These are phyloP conservation scores for Schrenkiella parvula DNA, from an alignment of 345 rosid species.

Conservation along the genomic window DNA sequence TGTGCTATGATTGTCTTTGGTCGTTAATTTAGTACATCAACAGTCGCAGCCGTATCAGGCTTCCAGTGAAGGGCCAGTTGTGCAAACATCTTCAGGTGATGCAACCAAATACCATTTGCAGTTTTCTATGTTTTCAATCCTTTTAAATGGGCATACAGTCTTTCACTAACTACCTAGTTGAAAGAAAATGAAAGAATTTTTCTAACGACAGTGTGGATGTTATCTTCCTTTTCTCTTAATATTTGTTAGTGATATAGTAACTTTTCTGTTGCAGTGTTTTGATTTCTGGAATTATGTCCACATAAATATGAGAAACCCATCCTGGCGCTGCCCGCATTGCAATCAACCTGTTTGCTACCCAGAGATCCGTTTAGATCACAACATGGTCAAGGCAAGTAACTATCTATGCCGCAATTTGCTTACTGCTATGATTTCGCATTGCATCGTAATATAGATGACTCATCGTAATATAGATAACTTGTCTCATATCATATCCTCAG, in stretches of 20 bases:
- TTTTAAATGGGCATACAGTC: background rate
- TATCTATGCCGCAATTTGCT: background rate
- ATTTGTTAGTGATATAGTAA: constrained; percentile 3
- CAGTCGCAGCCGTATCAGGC: constrained; percentile 68
- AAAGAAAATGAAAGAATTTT: background rate
- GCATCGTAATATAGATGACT: background rate
- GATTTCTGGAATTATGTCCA: constrained; percentile 68
- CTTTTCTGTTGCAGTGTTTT: constrained; percentile 57
- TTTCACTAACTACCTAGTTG: background rate
- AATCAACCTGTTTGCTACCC: constrained; percentile 72
- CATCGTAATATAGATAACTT: background rate
- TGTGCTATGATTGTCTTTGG: background rate
- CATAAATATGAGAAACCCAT: constrained; percentile 82
- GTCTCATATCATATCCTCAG: constrained; percentile 35
- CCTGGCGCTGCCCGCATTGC: constrained; percentile 98
- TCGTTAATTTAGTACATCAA: constrained; percentile 9
- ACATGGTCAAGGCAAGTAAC: constrained; percentile 75
- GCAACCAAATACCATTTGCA: background rate
- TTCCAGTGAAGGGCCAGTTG: constrained; percentile 80
- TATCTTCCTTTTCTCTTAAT: background rate
- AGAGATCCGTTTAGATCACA: constrained; percentile 76
- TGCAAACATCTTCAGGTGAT: constrained; percentile 96
- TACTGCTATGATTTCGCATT: background rate
- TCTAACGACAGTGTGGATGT: background rate
- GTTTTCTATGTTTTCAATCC: background rate